These are phyloP conservation scores for Xylaria acuta DNA, from an alignment of 495 filamentous ascomycete genomes.

Conservation along the genomic window DNA sequence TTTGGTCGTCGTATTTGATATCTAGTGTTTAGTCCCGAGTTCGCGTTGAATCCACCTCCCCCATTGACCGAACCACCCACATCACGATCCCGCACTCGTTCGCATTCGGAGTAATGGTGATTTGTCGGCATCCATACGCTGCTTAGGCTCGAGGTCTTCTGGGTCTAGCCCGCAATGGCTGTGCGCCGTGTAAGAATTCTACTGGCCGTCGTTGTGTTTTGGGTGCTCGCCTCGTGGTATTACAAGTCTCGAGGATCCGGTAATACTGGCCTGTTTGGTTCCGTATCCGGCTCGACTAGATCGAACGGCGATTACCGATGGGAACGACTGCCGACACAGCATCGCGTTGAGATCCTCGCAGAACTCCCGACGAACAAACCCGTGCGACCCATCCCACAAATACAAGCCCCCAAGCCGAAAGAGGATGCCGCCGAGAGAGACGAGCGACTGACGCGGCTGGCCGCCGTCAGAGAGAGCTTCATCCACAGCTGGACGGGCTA, in stretches of 20 bases:
- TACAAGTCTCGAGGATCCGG: constrained; percentile 35
- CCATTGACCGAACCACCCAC: neutral
- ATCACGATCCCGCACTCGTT: constrained; percentile 12
- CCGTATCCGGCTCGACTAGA: constrained; percentile 21
- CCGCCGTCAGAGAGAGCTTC: constrained; percentile 71
- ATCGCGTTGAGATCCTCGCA: constrained; percentile 68
- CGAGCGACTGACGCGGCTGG: constrained; percentile 53
- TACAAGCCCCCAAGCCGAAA: constrained; percentile 61
- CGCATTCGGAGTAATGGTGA: constrained; percentile 18
- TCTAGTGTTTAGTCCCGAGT: neutral
- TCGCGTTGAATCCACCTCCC: neutral
- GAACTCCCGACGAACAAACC: constrained; percentile 72
- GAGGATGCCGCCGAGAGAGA: constrained; percentile 42
- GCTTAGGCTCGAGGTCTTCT: constrained; percentile 1
- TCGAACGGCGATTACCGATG: constrained; percentile 25
- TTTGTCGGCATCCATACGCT: neutral
- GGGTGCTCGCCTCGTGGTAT: constrained; percentile 40
- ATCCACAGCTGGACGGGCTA: constrained; percentile 78
- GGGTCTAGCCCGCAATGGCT: constrained; percentile 32
- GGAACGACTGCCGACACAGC: constrained; percentile 35
- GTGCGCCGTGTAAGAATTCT: constrained; percentile 38
- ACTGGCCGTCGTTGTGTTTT: constrained; percentile 38
- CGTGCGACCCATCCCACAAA: constrained; percentile 65
- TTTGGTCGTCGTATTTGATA: neutral
- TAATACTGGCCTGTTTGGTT: constrained; percentile 23